Base-by-base conservation (phyloP, 805 yeast genomes). In the Huiozyma sinensis region DNA sequence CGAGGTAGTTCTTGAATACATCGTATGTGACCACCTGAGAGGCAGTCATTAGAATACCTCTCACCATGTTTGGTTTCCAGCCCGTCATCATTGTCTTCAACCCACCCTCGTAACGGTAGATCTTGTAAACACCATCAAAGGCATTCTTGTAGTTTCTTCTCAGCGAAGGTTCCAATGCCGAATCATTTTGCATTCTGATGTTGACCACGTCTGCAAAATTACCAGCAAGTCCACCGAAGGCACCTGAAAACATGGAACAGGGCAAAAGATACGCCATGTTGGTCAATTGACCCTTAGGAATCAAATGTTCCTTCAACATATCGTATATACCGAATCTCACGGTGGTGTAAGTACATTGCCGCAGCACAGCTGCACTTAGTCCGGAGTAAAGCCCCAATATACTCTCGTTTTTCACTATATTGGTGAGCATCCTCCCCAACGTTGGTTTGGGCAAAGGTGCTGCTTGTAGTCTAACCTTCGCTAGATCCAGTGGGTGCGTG, bases 1-100 rank as follows among this genome's bases (percentile, higher is more conserved):
- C 83, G 44, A 86, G 65, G 37, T 77, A 48, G 11, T 67, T 63
- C 60, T 86, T 86, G 29, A 84, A 79, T 33, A 81, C 70, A 60
- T 86, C 95, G 56, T 86, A 86, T 0, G 94, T 81, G 5, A 85
- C 95, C 44, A 85, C 92, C 60, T 86, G 95, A 3, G 90, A 80
- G 0, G 94, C 89, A 0, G 95, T 86, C 95, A 86, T 86, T 44
- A 86, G 68, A 7, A 85, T 76, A 33, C 95, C 95, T 58, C 95
- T 73, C 2, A 78, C 73, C 50, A 84, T 70, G 58, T 86, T 86
- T 12, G 95, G 94, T 8, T 72, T 73, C 45, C 83, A 69, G 1
- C 95, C 95, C 48, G 89, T 70, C 56, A 82, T 78, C 43, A 83
- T 65, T 0, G 86, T 69, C 7, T 54, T 42, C 1, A 70, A 53